Evolutionary conservation across 768 basidiomycete genomes (phyloP).

Genomic region (Hygrocybe coccinea): DNA sequence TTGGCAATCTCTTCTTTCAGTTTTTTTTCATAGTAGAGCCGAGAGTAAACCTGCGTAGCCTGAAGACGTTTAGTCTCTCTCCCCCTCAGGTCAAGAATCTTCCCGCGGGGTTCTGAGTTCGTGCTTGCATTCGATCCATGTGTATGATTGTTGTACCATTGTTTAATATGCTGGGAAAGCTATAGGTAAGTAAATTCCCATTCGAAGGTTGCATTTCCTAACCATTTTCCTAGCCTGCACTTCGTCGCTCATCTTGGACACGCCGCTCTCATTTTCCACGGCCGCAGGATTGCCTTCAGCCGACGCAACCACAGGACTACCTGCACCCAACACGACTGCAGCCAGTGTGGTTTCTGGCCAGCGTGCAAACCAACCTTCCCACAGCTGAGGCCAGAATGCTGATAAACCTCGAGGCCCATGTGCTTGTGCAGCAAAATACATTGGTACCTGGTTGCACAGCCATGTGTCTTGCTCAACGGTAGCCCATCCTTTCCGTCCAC

Average conservation of each 20-base stretch:
- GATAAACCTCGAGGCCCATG: background rate
- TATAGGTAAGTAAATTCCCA: background rate
- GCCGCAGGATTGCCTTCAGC: background rate
- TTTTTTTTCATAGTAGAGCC: background rate
- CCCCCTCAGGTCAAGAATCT: background rate
- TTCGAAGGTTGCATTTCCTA: background rate
- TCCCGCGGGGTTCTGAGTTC: background rate
- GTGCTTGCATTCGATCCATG: background rate
- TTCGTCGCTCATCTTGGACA: background rate
- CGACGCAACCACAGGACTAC: too few species aligned
- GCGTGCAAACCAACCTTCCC: background rate
- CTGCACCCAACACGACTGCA: too few species aligned
- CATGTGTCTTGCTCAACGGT: background rate
- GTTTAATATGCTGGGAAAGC: background rate
- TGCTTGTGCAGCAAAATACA: background rate
- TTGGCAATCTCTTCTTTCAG: background rate
- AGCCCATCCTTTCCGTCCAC: background rate
- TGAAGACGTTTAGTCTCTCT: background rate
- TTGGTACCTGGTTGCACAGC: background rate
- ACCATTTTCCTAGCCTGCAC: background rate
- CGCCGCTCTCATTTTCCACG: background rate
- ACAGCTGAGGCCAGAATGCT: background rate
- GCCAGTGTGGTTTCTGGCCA: background rate
- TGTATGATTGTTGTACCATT: conserved; percentile 1
- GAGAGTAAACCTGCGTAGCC: background rate